phyloP scores from a whole-genome alignment of 2,329 filamentous ascomycete genomes.

The Stemphylium beticola region DNA sequence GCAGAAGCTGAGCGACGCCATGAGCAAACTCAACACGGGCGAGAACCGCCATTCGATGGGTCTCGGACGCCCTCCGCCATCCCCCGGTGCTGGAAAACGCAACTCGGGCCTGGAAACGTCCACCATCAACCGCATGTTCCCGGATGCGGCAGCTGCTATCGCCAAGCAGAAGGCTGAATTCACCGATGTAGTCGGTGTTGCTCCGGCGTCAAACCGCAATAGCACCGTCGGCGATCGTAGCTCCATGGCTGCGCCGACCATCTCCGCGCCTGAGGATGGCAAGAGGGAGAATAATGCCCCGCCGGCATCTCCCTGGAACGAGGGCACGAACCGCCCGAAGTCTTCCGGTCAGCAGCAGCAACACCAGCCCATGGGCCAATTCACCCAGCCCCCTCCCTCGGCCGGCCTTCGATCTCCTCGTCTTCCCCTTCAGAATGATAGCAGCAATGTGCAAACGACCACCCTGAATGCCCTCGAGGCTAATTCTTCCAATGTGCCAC shows the following conservation, averaged over 20 bases:
- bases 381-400: conserved; percentile 76
- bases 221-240: conserved; percentile 79
- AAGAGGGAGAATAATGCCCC: conserved; percentile 66
- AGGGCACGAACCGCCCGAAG: conserved; percentile 69
- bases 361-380: conserved; percentile 84
- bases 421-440: conserved; percentile 68
- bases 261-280: conserved; percentile 71
- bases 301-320: conserved; percentile 83
- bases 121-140: conserved; percentile 98
- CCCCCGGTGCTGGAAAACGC: conserved; percentile 73
- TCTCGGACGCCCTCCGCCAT: conserved; percentile 72
- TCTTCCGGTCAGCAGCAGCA: conserved; percentile 71
- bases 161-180: conserved; percentile 98
- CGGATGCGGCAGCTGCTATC: conserved; percentile 96
- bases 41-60: conserved; percentile 85
- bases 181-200: conserved; percentile 90
- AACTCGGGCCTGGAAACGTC: conserved; percentile 93
- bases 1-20: conserved; percentile 91
- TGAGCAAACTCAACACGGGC: conserved; percentile 92
- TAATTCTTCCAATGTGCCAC: conserved; percentile 72
- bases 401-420: conserved; percentile 82
- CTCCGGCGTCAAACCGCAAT: conserved; percentile 90
- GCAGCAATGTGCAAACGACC: conserved; percentile 78
- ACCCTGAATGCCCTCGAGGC: conserved; percentile 77
- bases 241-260: conserved; percentile 76